Conservation (phyloP, 148 eudicot genomes). For the Beta vulgaris region DNA sequence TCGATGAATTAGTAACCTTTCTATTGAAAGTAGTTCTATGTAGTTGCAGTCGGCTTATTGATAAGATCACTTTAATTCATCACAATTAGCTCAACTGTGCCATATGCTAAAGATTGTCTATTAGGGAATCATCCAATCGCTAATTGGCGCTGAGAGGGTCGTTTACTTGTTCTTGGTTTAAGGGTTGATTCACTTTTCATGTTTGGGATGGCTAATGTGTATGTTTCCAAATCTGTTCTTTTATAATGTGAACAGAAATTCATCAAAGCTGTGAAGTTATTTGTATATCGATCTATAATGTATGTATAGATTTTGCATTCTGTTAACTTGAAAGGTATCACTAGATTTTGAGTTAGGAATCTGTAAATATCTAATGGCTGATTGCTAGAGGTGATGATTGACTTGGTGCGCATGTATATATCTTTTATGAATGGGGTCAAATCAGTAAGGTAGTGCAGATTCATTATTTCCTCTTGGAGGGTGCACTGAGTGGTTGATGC, state of each 20-base stretch:
- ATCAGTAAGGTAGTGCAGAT: background rate
- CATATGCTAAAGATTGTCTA: background rate
- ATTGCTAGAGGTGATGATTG: background rate
- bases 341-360: background rate
- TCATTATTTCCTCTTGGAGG: background rate
- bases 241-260: background rate
- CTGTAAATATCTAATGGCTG: background rate
- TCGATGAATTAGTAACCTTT: too few relatives aligned
- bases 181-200: background rate
- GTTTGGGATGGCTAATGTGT: background rate
- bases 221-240: background rate
- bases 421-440: too few relatives aligned
- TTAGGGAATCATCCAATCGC: background rate
- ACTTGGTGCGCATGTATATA: too few relatives aligned
- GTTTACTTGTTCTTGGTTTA: background rate
- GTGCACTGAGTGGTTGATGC: background rate
- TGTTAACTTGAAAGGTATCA: background rate
- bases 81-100: background rate
- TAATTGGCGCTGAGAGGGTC: background rate
- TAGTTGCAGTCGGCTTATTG: too few relatives aligned
- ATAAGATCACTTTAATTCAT: background rate
- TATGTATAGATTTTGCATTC: background rate
- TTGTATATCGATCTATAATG: background rate
- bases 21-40: too few relatives aligned
- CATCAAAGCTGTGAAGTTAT: background rate